phyloP scores from a whole-genome alignment of 805 yeast genomes.

The Ogataea philodendri region DNA sequence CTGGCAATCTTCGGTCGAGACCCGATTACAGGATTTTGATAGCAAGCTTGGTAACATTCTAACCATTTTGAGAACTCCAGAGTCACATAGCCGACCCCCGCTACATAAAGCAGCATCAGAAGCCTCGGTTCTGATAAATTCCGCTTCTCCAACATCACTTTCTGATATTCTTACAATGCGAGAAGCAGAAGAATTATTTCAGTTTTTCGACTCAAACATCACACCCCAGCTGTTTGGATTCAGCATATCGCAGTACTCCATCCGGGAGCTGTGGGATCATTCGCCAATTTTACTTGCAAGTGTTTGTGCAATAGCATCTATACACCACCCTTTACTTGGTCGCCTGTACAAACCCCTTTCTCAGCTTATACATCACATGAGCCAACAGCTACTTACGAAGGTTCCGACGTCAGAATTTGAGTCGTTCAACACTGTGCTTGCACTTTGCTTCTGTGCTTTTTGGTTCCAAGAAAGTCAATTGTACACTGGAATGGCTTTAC shows the following conservation, averaged over 20 bases:
- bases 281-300: slow-evolving; percentile 61
- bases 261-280: slow-evolving; percentile 48
- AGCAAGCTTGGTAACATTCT: slow-evolving; percentile 39
- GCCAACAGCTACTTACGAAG: slow-evolving; percentile 33
- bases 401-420: slow-evolving; percentile 44
- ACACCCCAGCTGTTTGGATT: slow-evolving; percentile 68
- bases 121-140: slow-evolving; percentile 1
- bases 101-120: slow-evolving; percentile 5
- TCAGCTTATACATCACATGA: slow-evolving; percentile 28
- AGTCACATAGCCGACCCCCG: slow-evolving; percentile 6
- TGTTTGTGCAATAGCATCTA: slow-evolving; percentile 59
- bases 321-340: slow-evolving; percentile 48
- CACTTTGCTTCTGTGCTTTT: slow-evolving; percentile 62
- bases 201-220: slow-evolving; percentile 52
- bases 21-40: slow-evolving; percentile 39
- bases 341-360: slow-evolving; percentile 29
- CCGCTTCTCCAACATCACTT: slow-evolving; percentile 5
- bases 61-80: slow-evolving; percentile 30
- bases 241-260: slow-evolving; percentile 48
- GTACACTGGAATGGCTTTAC: slow-evolving; percentile 68
- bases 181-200: slow-evolving; percentile 47
- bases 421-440: slow-evolving; percentile 59
- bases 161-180: slow-evolving; percentile 22
- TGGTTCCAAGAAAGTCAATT: slow-evolving; percentile 66
- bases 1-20: slow-evolving; percentile 40